Conservation (phyloP, 352 stramenopile species). For the Globisporangium recalcitrans region DNA sequence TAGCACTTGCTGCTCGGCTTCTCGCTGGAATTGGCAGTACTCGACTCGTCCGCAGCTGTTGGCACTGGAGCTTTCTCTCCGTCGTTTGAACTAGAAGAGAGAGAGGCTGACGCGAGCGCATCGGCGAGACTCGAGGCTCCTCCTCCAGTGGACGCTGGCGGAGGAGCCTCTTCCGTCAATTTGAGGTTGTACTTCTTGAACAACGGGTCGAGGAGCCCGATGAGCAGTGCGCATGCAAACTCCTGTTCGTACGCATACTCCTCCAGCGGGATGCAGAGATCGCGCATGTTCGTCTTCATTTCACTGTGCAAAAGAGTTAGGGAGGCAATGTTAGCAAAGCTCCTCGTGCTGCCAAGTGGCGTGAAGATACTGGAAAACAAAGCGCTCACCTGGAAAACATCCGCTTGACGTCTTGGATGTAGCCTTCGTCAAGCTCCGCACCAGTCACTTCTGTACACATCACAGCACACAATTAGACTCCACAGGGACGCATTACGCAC, state of each 20-base stretch:
- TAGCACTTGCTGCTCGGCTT: slow-evolving; percentile 42
- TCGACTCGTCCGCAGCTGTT: not conserved
- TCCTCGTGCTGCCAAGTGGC: not conserved
- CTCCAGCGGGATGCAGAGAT: slow-evolving; percentile 78
- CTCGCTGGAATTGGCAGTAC: not conserved
- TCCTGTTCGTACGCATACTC: slow-evolving; percentile 82
- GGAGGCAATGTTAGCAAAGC: not conserved
- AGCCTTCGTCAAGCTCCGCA: slow-evolving; percentile 65
- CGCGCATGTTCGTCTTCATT: slow-evolving; percentile 83
- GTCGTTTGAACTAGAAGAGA: not conserved
- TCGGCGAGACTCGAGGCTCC: not conserved
- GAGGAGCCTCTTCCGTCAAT: slow-evolving; percentile 15
- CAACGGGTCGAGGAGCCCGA: slow-evolving; percentile 66
- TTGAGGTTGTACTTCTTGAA: slow-evolving; percentile 67
- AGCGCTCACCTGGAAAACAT: slow-evolving; percentile 38
- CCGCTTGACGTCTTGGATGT: slow-evolving; percentile 56
- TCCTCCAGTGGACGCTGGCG: not conserved
- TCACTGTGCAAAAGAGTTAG: slow-evolving; percentile 31
- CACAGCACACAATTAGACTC: not conserved
- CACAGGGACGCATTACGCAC: not conserved
- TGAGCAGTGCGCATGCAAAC: slow-evolving; percentile 59
- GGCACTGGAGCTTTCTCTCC: slow-evolving; percentile 6
- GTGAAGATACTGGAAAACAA: not conserved
- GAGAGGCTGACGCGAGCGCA: slow-evolving; percentile 4
- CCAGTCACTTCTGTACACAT: slow-evolving; percentile 22